Percentiles rank a stretch among this genome's conserved stretches.
Evolutionary conservation across 768 basidiomycete species (phyloP).

Genomic region (Termitomyces sp.): DNA sequence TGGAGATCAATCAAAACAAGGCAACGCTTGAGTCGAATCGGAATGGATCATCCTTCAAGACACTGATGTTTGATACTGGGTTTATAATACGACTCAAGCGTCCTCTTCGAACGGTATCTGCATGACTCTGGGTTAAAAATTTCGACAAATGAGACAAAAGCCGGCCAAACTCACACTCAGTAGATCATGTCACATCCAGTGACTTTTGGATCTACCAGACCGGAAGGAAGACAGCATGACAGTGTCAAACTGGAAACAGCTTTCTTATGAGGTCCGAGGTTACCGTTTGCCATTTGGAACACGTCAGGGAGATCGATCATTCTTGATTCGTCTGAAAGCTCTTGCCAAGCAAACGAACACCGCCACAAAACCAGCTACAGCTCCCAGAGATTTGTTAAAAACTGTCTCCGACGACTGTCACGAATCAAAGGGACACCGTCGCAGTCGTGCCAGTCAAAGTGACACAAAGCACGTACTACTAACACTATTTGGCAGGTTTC

Average conservation of each 20-base stretch:
- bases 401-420: not conserved
- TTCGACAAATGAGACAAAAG: not conserved
- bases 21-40: conserved; percentile 10
- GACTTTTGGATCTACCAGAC: not conserved
- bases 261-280: not conserved
- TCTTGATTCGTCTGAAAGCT: not conserved
- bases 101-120: not conserved
- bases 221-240: no score
- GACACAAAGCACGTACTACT: not conserved
- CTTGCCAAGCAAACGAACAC: not conserved
- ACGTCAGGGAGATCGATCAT: no score
- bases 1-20: conserved; percentile 25
- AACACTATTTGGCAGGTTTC: not conserved
- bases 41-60: not conserved
- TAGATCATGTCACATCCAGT: not conserved
- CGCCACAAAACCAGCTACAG: not conserved
- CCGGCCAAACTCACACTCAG: not conserved
- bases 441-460: not conserved
- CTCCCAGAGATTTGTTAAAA: not conserved
- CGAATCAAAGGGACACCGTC: not conserved
- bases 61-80: not conserved
- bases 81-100: not conserved
- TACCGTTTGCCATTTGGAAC: no score
- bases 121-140: not conserved
- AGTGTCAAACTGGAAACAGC: not conserved